phyloP scores from a whole-genome alignment of 176 grass and related monocot genomes.

The Echinochloa phyllopogon region DNA sequence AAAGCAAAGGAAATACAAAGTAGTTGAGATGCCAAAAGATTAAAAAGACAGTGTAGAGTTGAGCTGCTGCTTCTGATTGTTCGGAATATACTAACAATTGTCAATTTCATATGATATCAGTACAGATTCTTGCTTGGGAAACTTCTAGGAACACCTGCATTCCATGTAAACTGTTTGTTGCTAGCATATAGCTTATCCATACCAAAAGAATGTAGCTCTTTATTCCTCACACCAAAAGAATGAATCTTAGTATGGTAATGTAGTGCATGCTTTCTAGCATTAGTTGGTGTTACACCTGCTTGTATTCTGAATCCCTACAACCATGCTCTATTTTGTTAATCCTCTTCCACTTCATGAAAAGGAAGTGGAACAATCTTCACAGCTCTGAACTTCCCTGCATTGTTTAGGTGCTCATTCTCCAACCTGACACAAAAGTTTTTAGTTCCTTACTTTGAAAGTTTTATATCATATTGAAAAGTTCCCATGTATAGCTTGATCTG shows the following conservation, averaged over 20 bases:
- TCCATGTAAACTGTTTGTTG: constrained; percentile 24
- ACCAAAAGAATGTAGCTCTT: constrained; percentile 5
- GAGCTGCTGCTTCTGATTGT: neutral
- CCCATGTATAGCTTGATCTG: constrained; percentile 17
- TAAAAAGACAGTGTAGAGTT: constrained; percentile 21
- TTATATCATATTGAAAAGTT: constrained; percentile 32
- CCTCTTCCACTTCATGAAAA: constrained; percentile 71
- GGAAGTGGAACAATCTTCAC: constrained; percentile 75
- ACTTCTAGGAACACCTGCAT: constrained; percentile 27
- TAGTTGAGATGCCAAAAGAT: constrained; percentile 8
- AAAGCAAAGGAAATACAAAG: constrained; percentile 34
- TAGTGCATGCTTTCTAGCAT: constrained; percentile 51
- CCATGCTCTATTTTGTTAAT: constrained; percentile 42
- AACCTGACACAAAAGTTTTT: constrained; percentile 49
- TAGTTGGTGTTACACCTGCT: constrained; percentile 59
- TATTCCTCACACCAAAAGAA: constrained; percentile 51
- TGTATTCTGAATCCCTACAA: constrained; percentile 48
- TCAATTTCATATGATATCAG: constrained; percentile 32
- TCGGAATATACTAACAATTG: constrained; percentile 12
- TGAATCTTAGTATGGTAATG: constrained; percentile 43
- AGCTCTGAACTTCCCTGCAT: constrained; percentile 76
- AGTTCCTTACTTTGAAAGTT: constrained; percentile 29
- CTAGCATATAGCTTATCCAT: constrained; percentile 42
- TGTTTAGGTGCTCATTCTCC: constrained; percentile 80
- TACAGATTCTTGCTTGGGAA: constrained; percentile 26